phyloP scores from a whole-genome alignment of 2,329 filamentous ascomycete genomes.

The Tolypocladium inflatum region DNA sequence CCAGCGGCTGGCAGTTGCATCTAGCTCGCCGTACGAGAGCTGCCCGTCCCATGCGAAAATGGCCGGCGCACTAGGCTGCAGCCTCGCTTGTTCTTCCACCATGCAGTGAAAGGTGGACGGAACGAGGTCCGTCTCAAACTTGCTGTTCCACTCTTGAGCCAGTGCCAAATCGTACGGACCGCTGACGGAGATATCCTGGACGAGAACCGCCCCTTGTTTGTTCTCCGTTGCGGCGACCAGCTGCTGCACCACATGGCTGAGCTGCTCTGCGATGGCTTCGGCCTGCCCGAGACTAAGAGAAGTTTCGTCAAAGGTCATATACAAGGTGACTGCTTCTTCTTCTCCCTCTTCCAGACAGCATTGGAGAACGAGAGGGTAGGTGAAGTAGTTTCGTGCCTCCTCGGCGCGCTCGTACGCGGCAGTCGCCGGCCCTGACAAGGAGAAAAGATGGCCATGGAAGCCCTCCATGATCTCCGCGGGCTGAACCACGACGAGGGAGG shows the following conservation, averaged over 20 bases:
- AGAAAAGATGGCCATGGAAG: neutral
- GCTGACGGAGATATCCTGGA: neutral
- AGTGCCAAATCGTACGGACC: neutral
- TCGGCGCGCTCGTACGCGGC: neutral
- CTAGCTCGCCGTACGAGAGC: too few species aligned
- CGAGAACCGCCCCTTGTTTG: neutral
- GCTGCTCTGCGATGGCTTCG: neutral
- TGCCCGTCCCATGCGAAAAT: too few species aligned
- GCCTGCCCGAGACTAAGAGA: neutral
- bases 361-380: constrained; percentile 2
- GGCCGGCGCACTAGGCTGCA: constrained; percentile 16
- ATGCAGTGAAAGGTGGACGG: neutral
- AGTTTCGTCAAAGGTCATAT: neutral
- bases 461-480: neutral
- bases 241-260: neutral
- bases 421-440: neutral
- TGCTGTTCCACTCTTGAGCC: neutral
- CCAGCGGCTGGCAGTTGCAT: too few species aligned
- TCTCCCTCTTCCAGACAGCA: neutral
- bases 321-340: neutral
- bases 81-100: constrained; percentile 16
- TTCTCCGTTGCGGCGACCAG: neutral
- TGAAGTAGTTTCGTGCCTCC: neutral
- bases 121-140: too few species aligned
- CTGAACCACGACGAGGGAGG: constrained; percentile 8